These are phyloP conservation scores for Rosa chinensis DNA, from an alignment of 306 rosid species.

Conservation along the genomic window DNA sequence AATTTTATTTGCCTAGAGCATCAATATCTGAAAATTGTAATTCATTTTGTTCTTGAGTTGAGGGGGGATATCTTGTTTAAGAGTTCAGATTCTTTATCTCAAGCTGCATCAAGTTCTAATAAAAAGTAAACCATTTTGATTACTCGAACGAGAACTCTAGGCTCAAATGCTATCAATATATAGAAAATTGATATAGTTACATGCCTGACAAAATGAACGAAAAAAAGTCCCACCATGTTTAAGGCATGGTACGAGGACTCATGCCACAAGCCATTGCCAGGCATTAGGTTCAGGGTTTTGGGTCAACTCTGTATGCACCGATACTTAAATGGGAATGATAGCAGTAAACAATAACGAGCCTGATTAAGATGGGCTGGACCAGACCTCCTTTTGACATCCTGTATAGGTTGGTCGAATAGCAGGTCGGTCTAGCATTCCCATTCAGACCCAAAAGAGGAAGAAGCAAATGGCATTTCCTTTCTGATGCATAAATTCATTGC, in stretches of 20 bases:
- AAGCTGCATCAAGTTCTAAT: neutral
- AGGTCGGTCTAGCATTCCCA: neutral
- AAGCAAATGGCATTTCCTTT: neutral
- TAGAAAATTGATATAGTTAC: neutral
- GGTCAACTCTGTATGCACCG: neutral
- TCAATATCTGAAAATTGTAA: neutral
- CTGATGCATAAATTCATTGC: neutral
- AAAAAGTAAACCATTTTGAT: neutral
- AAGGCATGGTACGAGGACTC: neutral
- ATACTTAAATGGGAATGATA: neutral
- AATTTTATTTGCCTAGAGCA: neutral
- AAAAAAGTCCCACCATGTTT: neutral
- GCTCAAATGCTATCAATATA: too few species aligned
- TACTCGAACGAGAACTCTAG: neutral
- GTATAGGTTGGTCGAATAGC: neutral
- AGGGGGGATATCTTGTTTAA: neutral
- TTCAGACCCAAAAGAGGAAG: neutral
- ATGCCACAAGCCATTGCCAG: neutral
- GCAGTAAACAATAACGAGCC: neutral
- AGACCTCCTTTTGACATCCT: neutral
- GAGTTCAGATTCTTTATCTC: neutral
- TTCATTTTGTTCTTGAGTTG: neutral
- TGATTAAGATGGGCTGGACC: neutral
- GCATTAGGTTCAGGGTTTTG: neutral
- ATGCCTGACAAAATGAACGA: neutral